These are phyloP conservation scores for Pseudogymnoascus sp. DNA, from an alignment of 2,329 filamentous ascomycete species.

Conservation along the genomic window DNA sequence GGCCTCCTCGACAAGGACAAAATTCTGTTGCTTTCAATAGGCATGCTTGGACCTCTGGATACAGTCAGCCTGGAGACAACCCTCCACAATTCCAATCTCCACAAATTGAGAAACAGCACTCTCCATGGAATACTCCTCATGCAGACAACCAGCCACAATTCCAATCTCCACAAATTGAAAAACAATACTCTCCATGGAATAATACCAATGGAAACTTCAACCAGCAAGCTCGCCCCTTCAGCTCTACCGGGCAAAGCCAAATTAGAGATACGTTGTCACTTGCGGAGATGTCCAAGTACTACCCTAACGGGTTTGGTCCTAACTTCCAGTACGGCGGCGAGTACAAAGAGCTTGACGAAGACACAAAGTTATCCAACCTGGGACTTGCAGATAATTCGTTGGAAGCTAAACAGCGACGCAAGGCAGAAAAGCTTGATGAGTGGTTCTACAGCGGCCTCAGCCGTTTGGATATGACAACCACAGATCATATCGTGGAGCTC, in stretches of 20 bases:
- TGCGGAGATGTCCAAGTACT: conserved; percentile 21
- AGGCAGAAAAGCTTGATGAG: conserved; percentile 19
- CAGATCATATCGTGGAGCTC: conserved; percentile 21
- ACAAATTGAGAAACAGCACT: background rate
- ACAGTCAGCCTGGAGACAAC: background rate
- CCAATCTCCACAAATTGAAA: background rate
- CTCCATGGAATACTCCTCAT: background rate
- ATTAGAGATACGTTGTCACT: conserved; percentile 24
- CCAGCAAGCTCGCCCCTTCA: conserved; percentile 5
- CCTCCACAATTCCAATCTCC: background rate
- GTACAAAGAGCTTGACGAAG: conserved; percentile 13
- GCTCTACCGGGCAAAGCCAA: background rate
- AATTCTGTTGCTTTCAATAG: conserved; percentile 12
- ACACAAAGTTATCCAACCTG: conserved; percentile 1
- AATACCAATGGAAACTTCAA: background rate
- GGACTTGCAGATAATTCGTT: background rate
- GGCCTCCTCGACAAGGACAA: conserved; percentile 28
- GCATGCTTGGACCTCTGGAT: background rate
- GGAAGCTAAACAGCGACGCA: conserved; percentile 11
- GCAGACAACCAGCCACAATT: no score
- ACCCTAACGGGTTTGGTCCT: conserved; percentile 21
- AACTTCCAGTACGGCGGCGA: conserved; percentile 16
- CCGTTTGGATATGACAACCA: conserved; percentile 21
- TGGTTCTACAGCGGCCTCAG: conserved; percentile 26
- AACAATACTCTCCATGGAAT: background rate